Evolutionary conservation across 148 eudicot species (phyloP).

Genomic region (Diospyros kaki): DNA sequence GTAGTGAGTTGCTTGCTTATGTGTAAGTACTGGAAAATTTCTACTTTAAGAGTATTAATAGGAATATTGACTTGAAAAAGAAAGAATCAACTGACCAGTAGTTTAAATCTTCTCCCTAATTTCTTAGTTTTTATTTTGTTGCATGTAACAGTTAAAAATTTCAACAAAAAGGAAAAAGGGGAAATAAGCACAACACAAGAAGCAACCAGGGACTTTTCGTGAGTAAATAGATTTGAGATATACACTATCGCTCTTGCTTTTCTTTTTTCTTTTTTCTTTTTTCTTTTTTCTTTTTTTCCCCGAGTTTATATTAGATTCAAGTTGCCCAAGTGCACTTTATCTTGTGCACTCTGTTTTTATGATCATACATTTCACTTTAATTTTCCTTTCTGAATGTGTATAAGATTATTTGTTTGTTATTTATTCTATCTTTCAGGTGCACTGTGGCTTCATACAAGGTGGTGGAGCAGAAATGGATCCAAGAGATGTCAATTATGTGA

Average conservation of each 20-base stretch:
- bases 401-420: not conserved
- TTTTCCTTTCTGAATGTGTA: not conserved
- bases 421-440: slow-evolving; percentile 52
- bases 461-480: slow-evolving; percentile 89
- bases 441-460: slow-evolving; percentile 82
- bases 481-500: slow-evolving; percentile 65
- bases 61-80: too few species aligned
- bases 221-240: not conserved
- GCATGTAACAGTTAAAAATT: too few species aligned
- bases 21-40: not conserved
- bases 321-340: not conserved
- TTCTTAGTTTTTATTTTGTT: too few species aligned
- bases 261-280: not conserved
- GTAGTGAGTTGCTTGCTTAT: not conserved
- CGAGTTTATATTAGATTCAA: not conserved
- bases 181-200: not conserved
- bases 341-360: not conserved
- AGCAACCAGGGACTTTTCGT: not conserved
- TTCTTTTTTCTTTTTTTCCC: not conserved
- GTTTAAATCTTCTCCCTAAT: too few species aligned
- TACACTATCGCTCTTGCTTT: not conserved
- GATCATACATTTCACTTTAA: not conserved
- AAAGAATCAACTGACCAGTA: too few species aligned
- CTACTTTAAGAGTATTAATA: too few species aligned
- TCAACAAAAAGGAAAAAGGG: not conserved